Conservation (phyloP, 192 early-diverging fungal genomes). For the Radiomyces spectabilis region DNA sequence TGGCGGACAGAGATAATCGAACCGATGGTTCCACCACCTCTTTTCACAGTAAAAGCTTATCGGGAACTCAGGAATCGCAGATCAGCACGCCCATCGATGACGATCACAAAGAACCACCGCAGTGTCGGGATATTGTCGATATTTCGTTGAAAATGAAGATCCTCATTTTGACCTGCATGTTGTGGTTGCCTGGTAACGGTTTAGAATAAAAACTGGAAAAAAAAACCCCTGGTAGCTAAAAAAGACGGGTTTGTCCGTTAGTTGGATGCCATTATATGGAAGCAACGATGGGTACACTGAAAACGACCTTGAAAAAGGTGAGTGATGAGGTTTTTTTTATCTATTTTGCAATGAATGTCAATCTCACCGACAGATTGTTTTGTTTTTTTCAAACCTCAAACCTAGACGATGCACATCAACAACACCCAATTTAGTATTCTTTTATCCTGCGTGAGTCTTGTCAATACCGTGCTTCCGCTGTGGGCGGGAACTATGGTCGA, state of each 20-base stretch:
- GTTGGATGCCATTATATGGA: conserved; percentile 15
- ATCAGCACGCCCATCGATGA: too few species aligned
- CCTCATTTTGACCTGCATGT: conserved; percentile 12
- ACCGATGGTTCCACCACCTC: too few species aligned
- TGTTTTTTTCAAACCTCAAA: not conserved
- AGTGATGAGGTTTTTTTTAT: too few species aligned
- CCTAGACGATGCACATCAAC: conserved; percentile 49
- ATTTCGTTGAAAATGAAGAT: too few species aligned
- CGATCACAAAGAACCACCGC: too few species aligned
- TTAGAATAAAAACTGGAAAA: not conserved
- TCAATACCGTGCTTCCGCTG: conserved; percentile 51
- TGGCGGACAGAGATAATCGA: too few species aligned
- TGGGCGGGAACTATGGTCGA: conserved; percentile 53
- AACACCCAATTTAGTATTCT: conserved; percentile 56
- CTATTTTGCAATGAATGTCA: too few species aligned
- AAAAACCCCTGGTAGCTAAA: too few species aligned
- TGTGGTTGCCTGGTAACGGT: conserved; percentile 15
- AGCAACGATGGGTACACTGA: conserved; percentile 18
- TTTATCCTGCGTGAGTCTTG: conserved; percentile 49
- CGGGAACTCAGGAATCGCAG: too few species aligned
- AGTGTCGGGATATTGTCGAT: too few species aligned
- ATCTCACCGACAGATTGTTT: not conserved
- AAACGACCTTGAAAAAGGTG: conserved; percentile 16
- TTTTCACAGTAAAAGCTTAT: too few species aligned
- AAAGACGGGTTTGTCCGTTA: not conserved